Evolutionary conservation across 208 protist species (phyloP).

Genomic region (Blechomonas ayalai): DNA sequence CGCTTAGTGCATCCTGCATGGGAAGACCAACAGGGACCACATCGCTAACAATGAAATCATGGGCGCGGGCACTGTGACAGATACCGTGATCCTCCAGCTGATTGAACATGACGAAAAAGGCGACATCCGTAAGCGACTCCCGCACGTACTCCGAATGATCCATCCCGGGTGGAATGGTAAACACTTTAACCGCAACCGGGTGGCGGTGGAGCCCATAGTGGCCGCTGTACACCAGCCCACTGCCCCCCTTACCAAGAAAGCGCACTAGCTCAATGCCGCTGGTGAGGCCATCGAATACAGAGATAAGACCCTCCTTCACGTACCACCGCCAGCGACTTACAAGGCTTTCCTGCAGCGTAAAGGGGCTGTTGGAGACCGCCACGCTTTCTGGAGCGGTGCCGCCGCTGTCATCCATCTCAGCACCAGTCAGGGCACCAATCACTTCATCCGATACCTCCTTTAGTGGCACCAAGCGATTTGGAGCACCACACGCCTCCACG

Average conservation of each 20-base stretch:
- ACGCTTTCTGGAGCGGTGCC: too few species aligned
- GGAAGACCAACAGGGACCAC: conserved; percentile 37
- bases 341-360: conserved; percentile 32
- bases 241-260: conserved; percentile 64
- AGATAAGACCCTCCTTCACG: conserved; percentile 26
- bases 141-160: conserved; percentile 60
- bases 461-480: too few species aligned
- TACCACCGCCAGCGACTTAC: conserved; percentile 58
- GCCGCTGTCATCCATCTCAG: too few species aligned
- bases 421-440: too few species aligned
- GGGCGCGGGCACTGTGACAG: conserved; percentile 27
- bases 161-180: conserved; percentile 60
- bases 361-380: conserved; percentile 12
- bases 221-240: conserved; percentile 72
- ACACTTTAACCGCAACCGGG: conserved; percentile 81
- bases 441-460: too few species aligned
- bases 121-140: conserved; percentile 74
- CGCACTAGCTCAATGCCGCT: conserved; percentile 33
- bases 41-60: conserved; percentile 77
- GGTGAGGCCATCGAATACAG: conserved; percentile 48
- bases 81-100: conserved; percentile 61
- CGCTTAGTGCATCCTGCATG: conserved; percentile 29
- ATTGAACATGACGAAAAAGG: conserved; percentile 77
- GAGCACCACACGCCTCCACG: too few species aligned
- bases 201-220: conserved; percentile 25